Evolutionary conservation across 106 monocot genomes (phyloP), one percentile per base, ranked within the genome.

Genomic region (Posidonia australis): DNA sequence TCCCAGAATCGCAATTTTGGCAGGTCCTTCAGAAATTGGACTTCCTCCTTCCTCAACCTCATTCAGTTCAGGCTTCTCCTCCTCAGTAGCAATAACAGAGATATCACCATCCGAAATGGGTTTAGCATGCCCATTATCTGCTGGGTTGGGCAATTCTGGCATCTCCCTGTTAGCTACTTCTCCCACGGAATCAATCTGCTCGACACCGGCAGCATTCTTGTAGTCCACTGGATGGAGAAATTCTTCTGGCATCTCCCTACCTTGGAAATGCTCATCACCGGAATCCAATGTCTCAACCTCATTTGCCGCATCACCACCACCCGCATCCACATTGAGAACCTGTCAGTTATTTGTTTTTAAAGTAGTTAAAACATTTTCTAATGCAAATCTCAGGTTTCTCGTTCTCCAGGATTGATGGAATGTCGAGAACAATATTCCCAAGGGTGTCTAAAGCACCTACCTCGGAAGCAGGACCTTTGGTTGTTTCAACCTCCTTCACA

Each of bases 1-100:
- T 23, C 76, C 83, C 68, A 86, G 62, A 14, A 81, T 83, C 18
- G 78, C 85, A 72, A 83, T 82, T 43, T 84, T 75, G 16, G 80
- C 68, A 43, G 79, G 79, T 19, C 67, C 55, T 18, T 74, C 74
- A 45, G 72, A 67, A 18, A 54, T 31, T 14, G 6, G 12, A 55
- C 29, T 22, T 46, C 5, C 62, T 52, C 71, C 82, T 3, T 76
- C 78, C 22, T 75, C 87, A 9, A 45, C 69, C 51, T 70, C 73
- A 41, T 64, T 62, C 9, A 11, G 27, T 26, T 18, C 71, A 17
- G 32, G 25, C 23, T 64, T 62, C 10, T 70, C 77, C 25, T 80
- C 67, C 25, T 62, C 65, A 74, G 62, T 70, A 28, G 53, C 58
- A 54, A 22, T 54, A 30, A 16, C 64, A 28, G 14, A 21, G 28